A percentile compares a stretch with the other conserved stretches of the same genome.
These are phyloP conservation scores for Fusarium burgessii DNA, from an alignment of 2,329 filamentous ascomycete species.

Conservation along the genomic window DNA sequence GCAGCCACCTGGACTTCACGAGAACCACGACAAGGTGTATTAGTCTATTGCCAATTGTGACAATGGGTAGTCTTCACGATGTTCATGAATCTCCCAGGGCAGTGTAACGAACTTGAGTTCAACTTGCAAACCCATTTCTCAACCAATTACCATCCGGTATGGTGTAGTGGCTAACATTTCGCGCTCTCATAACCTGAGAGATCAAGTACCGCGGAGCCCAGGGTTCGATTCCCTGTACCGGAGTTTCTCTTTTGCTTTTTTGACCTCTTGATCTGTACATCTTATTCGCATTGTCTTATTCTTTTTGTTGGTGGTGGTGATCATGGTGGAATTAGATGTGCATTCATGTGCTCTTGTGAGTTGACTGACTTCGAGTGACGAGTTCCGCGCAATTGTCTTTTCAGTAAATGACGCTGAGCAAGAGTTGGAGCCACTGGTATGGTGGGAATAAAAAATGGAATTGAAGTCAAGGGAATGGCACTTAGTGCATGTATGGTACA, in stretches of 20 bases:
- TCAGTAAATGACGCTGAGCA: neutral
- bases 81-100: neutral
- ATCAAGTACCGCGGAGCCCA: conserved; percentile 40
- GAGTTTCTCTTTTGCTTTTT: conserved; percentile 12
- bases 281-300: too few relatives aligned
- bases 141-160: conserved; percentile 38
- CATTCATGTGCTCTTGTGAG: too few relatives aligned
- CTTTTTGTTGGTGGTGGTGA: neutral
- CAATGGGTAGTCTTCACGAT: neutral
- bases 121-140: accelerated
- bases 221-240: conserved; percentile 46
- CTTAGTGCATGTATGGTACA: too few relatives aligned
- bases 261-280: too few relatives aligned
- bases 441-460: too few relatives aligned
- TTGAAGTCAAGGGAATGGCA: too few relatives aligned
- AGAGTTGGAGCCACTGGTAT: too few relatives aligned
- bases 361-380: too few relatives aligned
- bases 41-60: too few relatives aligned
- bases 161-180: conserved; percentile 53
- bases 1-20: too few relatives aligned
- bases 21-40: too few relatives aligned
- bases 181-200: conserved; percentile 49
- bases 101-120: accelerated
- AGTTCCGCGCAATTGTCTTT: neutral
- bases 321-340: too few relatives aligned